Percentiles rank a stretch among this genome's conserved stretches.
Conservation (phyloP, 345 rosid species). For the Arabidopsis thaliana region DNA sequence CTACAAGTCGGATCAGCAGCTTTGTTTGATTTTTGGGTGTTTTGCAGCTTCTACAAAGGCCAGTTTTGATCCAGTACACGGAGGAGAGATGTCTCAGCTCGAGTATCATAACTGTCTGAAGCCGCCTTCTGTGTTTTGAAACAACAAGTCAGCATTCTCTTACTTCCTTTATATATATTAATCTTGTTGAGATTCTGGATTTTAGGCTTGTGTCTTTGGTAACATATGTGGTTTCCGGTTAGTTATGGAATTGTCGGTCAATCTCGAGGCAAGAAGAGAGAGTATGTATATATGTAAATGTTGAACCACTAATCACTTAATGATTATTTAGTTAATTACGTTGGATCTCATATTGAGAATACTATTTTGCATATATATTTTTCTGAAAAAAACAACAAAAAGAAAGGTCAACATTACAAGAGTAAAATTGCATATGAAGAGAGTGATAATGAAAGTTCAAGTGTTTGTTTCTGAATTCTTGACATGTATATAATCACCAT, state of each 20-base stretch:
- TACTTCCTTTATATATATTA: not conserved
- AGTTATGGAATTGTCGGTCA: not conserved
- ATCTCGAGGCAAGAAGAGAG: not conserved
- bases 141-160: not conserved
- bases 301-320: not conserved
- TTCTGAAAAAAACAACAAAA: too few relatives aligned
- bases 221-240: not conserved
- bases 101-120: conserved; percentile 83
- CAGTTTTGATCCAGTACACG: conserved; percentile 78
- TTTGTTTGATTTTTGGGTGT: not conserved
- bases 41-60: conserved; percentile 78
- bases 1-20: not conserved
- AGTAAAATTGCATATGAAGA: too few relatives aligned
- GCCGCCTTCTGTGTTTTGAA: conserved; percentile 60
- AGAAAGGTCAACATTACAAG: too few relatives aligned
- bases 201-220: not conserved
- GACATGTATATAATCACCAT: too few relatives aligned
- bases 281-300: not conserved
- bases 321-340: too few relatives aligned
- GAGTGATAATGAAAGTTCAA: too few relatives aligned
- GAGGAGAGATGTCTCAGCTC: conserved; percentile 91
- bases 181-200: not conserved
- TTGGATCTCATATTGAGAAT: too few relatives aligned
- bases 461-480: too few relatives aligned
- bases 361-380: too few relatives aligned